Evolutionary conservation across 108 stramenopile genomes (phyloP).

Genomic region (Cylindrotheca closterium): DNA sequence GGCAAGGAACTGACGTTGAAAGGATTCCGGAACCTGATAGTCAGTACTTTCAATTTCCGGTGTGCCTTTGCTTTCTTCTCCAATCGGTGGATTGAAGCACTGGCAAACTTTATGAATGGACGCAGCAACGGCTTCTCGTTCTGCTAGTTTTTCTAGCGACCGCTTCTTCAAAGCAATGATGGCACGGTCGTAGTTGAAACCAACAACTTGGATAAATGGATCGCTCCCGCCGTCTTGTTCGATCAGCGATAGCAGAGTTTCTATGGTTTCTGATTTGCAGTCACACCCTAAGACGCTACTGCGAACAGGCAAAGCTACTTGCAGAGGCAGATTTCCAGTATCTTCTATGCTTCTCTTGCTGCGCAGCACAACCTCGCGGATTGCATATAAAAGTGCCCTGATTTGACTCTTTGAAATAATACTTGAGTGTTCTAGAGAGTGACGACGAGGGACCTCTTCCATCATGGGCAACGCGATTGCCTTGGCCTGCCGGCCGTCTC

Average conservation of each 20-base stretch:
- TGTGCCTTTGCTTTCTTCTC: slow-evolving; percentile 23
- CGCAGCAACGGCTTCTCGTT: slow-evolving; percentile 50
- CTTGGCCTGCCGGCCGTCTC: slow-evolving; percentile 82
- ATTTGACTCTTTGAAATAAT: slow-evolving; percentile 69
- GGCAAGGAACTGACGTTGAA: slow-evolving; percentile 51
- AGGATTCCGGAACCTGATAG: slow-evolving; percentile 1
- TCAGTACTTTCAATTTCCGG: slow-evolving; percentile 4
- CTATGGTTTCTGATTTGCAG: slow-evolving; percentile 85
- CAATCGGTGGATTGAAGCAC: slow-evolving; percentile 33
- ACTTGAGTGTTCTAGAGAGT: slow-evolving; percentile 80
- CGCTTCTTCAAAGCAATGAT: slow-evolving; percentile 69
- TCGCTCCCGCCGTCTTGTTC: slow-evolving; percentile 53
- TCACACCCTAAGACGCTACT: slow-evolving; percentile 50
- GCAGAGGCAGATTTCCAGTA: slow-evolving; percentile 12
- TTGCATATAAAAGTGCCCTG: slow-evolving; percentile 34
- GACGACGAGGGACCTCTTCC: slow-evolving; percentile 69
- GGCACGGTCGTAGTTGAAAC: slow-evolving; percentile 60
- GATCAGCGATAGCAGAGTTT: slow-evolving; percentile 77
- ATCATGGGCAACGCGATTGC: slow-evolving; percentile 75
- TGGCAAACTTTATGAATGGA: slow-evolving; percentile 54
- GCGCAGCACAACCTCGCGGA: slow-evolving; percentile 3
- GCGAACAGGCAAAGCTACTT: slow-evolving; percentile 60
- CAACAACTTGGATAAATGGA: slow-evolving; percentile 67
- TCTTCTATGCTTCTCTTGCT: not conserved
- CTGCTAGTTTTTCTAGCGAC: slow-evolving; percentile 62